Evolutionary conservation across 1,284 basidiomycete species (phyloP), one percentile per base, ranked within the genome.

Genomic region (Leccinum fallax): DNA sequence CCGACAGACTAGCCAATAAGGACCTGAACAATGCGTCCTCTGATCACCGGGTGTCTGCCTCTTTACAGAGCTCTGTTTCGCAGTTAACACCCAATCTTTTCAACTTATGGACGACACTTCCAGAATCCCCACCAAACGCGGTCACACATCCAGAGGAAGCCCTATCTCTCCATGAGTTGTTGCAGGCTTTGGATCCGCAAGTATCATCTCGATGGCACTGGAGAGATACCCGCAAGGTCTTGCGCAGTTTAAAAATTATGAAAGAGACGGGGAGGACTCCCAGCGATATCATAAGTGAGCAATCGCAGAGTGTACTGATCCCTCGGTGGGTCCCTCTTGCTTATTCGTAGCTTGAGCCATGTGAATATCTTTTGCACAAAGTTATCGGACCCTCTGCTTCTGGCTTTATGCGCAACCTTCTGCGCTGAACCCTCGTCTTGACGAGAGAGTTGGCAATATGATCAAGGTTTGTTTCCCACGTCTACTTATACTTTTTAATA

Each of bases 171-270:
- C 86, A 96, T 76, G 78, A 76, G 8, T 79, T 98, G 2, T 78
- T 99, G 3, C 74, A 81, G 3, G 74, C 78, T 0, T 79, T 99
- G 6, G 97, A 99, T 71, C 88, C 88, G 0, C 70, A 74, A 0
- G 88, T 95, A 61, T 94, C 93, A 0, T 80, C 79, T 15, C 81
- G 95, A 64, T 99, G 97, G 97, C 97, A 99, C 75, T 97, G 95
- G 93, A 85, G 83, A 63, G 97, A 99, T 70, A 89, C 92, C 0
- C 83, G 97, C 19, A 99, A 98, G 74, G 90, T 98, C 2, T 76
- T 93, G 24, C 84, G 96, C 28, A 92, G 86, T 63, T 76, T 99
- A 2, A 83, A 86, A 53, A 88, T 98, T 34, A 88, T 95, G 65
- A 88, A 87, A 76, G 89, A 94, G 63, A 86, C 84, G 1, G 87